These are phyloP conservation scores for Hygrophila difformis DNA, from an alignment of 257 asterid genomes.

Conservation along the genomic window DNA sequence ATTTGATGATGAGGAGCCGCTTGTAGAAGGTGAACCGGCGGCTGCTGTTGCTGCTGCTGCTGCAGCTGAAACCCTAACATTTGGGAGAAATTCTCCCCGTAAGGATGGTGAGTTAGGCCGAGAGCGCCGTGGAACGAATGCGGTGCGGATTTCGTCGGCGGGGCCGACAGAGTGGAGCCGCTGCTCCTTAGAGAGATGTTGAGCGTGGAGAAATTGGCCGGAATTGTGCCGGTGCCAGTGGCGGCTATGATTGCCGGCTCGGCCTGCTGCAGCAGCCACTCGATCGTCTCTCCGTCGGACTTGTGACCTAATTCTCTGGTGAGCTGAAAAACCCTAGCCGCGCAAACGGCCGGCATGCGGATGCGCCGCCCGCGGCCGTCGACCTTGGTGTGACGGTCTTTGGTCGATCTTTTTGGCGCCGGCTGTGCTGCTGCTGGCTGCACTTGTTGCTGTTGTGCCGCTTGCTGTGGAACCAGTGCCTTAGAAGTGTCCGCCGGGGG, in stretches of 20 bases:
- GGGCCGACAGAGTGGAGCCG: conserved; percentile 56
- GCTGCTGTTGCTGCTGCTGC: no score
- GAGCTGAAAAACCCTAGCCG: conserved; percentile 73
- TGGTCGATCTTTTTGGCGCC: conserved; percentile 38
- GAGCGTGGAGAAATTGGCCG: conserved; percentile 57
- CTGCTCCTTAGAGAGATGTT: conserved; percentile 64
- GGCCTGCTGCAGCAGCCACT: conserved; percentile 75
- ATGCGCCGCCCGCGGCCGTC: conserved; percentile 84
- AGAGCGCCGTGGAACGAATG: conserved; percentile 52
- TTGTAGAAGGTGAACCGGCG: conserved; percentile 24
- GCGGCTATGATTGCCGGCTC: conserved; percentile 77
- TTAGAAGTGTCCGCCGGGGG: conserved; percentile 17
- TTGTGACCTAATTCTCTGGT: conserved; percentile 66
- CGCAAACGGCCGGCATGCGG: conserved; percentile 84
- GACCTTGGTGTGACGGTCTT: conserved; percentile 82
- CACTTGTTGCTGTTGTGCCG: conserved; percentile 8
- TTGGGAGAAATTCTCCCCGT: conserved; percentile 47
- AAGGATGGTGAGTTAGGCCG: conserved; percentile 38
- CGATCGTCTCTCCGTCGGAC: conserved; percentile 73
- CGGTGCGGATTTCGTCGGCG: conserved; percentile 59
- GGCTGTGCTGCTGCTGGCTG: background rate
- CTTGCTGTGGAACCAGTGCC: conserved; percentile 2
- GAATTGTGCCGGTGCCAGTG: conserved; percentile 81
- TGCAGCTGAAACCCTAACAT: conserved; percentile 60
- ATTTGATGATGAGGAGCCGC: conserved; percentile 47